These are phyloP conservation scores for Claviceps sorghi DNA, from an alignment of 2,329 filamentous ascomycete species.

Conservation along the genomic window DNA sequence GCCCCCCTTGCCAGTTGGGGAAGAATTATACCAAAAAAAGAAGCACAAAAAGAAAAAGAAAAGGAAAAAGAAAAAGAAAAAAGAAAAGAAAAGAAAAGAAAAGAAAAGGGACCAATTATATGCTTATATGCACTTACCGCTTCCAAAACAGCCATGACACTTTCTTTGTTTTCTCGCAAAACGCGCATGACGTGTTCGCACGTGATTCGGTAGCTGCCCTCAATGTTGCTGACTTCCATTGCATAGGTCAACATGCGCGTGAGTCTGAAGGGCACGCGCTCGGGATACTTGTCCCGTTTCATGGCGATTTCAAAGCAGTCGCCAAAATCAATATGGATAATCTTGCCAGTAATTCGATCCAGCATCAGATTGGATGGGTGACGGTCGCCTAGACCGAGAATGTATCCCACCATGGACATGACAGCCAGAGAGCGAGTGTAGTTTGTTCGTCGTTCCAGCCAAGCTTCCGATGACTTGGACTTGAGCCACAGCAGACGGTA, in stretches of 20 bases:
- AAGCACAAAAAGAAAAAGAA: no score
- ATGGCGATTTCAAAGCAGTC: slow-evolving; percentile 99
- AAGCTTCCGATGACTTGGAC: slow-evolving; percentile 94
- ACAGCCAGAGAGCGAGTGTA: slow-evolving; percentile 94
- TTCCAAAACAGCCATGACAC: slow-evolving; percentile 94
- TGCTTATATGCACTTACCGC: slow-evolving; percentile 51
- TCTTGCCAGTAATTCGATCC: slow-evolving; percentile 87
- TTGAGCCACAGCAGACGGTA: slow-evolving; percentile 98
- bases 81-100: no score
- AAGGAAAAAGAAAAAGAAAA: no score
- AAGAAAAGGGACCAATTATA: neutral
- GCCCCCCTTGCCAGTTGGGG: no score
- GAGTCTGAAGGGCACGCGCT: slow-evolving; percentile 91
- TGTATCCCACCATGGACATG: slow-evolving; percentile 99
- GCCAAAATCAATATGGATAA: slow-evolving; percentile 97
- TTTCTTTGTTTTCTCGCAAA: slow-evolving; percentile 91
- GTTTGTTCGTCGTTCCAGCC: slow-evolving; percentile 95
- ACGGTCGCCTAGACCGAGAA: slow-evolving; percentile 86
- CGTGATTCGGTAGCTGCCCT: slow-evolving; percentile 94
- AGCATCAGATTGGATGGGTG: slow-evolving; percentile 98
- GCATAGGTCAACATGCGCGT: slow-evolving; percentile 98
- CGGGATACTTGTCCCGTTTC: slow-evolving; percentile 98
- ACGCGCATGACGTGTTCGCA: slow-evolving; percentile 98
- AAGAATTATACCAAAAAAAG: no score
- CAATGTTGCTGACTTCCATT: slow-evolving; percentile 99